phyloP scores from a whole-genome alignment of 257 asterid species.

The Fraxinus quadrangulata region DNA sequence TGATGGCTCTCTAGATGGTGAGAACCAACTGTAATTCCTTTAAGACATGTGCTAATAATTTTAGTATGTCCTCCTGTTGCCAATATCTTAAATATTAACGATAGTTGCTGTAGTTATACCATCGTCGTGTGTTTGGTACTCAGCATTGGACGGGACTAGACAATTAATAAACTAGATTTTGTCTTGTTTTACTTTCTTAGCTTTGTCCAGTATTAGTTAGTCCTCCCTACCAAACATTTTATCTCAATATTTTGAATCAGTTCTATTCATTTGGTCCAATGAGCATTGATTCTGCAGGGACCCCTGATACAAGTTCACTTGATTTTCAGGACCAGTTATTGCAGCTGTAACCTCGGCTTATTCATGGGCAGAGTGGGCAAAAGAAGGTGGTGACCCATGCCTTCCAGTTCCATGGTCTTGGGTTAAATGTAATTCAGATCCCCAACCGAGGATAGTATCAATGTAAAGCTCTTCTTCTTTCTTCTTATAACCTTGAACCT shows the following conservation, averaged over 20 bases:
- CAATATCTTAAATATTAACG: background rate
- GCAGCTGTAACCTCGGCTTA: slow-evolving; percentile 47
- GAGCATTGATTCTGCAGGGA: background rate
- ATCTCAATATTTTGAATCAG: background rate
- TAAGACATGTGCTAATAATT: background rate
- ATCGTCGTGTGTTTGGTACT: background rate
- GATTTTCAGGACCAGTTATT: slow-evolving; percentile 66
- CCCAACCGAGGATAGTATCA: slow-evolving; percentile 68
- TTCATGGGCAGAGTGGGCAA: slow-evolving; percentile 70
- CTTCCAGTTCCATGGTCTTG: slow-evolving; percentile 95
- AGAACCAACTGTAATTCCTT: slow-evolving; percentile 25
- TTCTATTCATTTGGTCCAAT: background rate
- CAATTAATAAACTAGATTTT: background rate
- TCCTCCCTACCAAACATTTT: background rate
- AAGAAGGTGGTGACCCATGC: slow-evolving; percentile 98
- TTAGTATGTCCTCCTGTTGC: background rate
- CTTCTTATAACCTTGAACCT: background rate
- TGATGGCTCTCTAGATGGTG: slow-evolving; percentile 87
- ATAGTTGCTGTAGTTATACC: background rate
- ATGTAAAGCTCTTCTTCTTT: slow-evolving; percentile 51
- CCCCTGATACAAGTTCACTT: slow-evolving; percentile 13
- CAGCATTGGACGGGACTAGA: background rate
- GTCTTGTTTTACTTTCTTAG: background rate
- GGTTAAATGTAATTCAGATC: slow-evolving; percentile 79
- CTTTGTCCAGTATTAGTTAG: background rate